Evolutionary conservation across 2,329 filamentous ascomycete species (phyloP).

Genomic region (Corynespora cassiicola): DNA sequence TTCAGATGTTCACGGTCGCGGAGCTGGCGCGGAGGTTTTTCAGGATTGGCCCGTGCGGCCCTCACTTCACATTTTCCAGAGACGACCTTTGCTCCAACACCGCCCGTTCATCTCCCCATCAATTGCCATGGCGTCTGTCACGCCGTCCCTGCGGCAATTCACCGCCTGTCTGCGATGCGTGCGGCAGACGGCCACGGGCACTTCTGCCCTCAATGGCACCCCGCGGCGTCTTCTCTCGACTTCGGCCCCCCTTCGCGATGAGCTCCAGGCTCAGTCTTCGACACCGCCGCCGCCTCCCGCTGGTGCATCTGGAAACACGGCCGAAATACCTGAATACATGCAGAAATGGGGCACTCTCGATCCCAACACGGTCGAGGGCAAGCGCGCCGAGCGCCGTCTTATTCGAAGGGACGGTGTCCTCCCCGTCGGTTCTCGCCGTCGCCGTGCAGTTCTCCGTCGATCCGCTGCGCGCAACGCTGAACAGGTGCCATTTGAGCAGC

Average conservation of each 20-base stretch:
- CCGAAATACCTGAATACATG: constrained; percentile 36
- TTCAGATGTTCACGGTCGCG: too few relatives aligned
- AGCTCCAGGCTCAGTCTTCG: constrained; percentile 45
- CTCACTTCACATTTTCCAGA: constrained; percentile 26
- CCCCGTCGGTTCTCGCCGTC: constrained; percentile 84
- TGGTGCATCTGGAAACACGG: constrained; percentile 16
- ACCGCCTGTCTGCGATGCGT: constrained; percentile 43
- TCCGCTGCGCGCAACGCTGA: constrained; percentile 58
- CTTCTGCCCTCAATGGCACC: constrained; percentile 32
- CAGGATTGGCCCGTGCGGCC: constrained; percentile 14
- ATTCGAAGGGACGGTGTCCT: constrained; percentile 68
- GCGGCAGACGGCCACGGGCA: constrained; percentile 29
- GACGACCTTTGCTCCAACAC: constrained; percentile 11
- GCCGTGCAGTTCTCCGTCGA: constrained; percentile 60
- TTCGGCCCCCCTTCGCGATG: constrained; percentile 51
- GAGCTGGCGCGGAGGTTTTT: constrained; percentile 36
- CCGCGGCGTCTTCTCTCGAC: constrained; percentile 56
- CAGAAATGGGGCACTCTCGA: constrained; percentile 42
- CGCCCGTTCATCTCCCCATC: constrained; percentile 15
- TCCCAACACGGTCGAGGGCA: constrained; percentile 39
- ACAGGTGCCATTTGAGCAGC: constrained; percentile 85
- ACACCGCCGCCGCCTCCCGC: constrained; percentile 27
- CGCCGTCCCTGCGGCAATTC: constrained; percentile 41
- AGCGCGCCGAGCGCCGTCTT: constrained; percentile 69
- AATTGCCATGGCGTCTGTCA: constrained; percentile 40